Conservation (phyloP, 1,139 yeast genomes). For the Yamadazyma taylorii region DNA sequence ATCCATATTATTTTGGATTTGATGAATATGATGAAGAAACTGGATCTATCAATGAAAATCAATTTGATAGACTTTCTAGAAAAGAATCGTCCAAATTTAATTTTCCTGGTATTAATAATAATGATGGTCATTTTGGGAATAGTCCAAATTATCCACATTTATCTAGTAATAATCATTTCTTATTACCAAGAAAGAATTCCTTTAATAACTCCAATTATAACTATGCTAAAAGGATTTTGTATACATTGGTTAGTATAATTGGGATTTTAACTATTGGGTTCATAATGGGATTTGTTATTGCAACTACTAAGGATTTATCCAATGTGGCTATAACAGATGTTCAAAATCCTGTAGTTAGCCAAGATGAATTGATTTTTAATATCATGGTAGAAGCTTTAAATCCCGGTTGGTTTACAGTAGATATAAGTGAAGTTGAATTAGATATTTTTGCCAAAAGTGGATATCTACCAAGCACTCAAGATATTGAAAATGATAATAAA, state of each 20-base stretch:
- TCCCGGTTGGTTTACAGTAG: conserved; percentile 79
- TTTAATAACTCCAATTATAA: conserved; percentile 25
- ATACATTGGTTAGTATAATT: conserved; percentile 54
- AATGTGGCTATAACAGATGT: conserved; percentile 60
- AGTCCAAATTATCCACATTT: conserved; percentile 12
- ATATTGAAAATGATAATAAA: conserved; percentile 4
- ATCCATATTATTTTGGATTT: conserved; percentile 34
- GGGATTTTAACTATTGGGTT: conserved; percentile 69
- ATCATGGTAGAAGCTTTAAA: conserved; percentile 77
- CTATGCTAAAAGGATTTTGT: conserved; percentile 52
- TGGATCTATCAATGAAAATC: conserved; percentile 17
- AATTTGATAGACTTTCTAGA: conserved; percentile 20
- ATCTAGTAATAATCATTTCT: conserved; percentile 25
- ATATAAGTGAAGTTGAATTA: conserved; percentile 65
- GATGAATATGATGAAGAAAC: conserved; percentile 44
- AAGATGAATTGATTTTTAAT: conserved; percentile 83
- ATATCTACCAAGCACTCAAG: conserved; percentile 30
- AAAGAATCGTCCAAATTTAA: conserved; percentile 14
- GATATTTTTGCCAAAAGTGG: conserved; percentile 87
- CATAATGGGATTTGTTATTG: conserved; percentile 77
- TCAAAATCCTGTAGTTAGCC: conserved; percentile 73
- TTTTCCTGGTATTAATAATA: conserved; percentile 11
- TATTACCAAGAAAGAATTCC: conserved; percentile 33
- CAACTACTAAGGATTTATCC: conserved; percentile 82
- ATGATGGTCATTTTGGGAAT: conserved; percentile 1